Conservation (phyloP, 352 stramenopile species). For the Halophytophthora batemanensis region DNA sequence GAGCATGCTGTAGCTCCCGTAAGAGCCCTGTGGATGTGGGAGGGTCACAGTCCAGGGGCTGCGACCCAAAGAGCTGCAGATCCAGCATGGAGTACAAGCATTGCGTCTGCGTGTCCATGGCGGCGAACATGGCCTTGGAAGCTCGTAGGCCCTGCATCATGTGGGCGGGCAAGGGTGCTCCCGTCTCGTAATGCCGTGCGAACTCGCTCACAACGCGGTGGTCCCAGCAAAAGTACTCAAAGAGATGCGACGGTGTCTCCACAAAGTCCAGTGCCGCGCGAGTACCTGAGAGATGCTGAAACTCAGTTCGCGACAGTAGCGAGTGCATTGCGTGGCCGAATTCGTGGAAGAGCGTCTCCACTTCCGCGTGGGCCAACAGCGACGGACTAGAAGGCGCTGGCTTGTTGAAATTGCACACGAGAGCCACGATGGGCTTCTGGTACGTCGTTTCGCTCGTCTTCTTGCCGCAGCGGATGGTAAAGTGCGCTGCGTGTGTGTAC, state of each 20-base stretch:
- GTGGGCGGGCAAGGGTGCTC: conserved; percentile 64
- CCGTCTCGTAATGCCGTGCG: conserved; percentile 78
- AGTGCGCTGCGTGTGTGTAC: conserved; percentile 90
- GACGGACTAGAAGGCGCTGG: conserved; percentile 65
- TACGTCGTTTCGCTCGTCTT: conserved; percentile 52
- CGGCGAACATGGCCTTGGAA: conserved; percentile 88
- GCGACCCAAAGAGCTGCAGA: conserved; percentile 62
- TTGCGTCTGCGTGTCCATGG: conserved; percentile 87
- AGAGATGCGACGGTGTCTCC: conserved; percentile 94
- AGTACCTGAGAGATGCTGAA: conserved; percentile 97
- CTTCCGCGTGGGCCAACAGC: conserved; percentile 89
- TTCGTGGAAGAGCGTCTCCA: conserved; percentile 98
- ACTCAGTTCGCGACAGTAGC: conserved; percentile 93
- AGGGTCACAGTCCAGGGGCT: conserved; percentile 39
- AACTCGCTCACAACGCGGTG: conserved; percentile 83
- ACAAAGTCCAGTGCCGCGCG: conserved; percentile 94
- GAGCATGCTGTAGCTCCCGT: conserved; percentile 62
- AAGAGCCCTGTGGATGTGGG: conserved; percentile 57
- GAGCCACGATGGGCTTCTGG: conserved; percentile 93
- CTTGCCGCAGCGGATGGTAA: conserved; percentile 95
- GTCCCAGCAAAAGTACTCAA: conserved; percentile 97
- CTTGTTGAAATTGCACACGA: conserved; percentile 91
- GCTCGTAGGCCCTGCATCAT: conserved; percentile 74
- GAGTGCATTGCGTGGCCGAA: conserved; percentile 98
- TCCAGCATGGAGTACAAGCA: conserved; percentile 84